Conservation (phyloP, 768 basidiomycete species). For the Phallus indusiatus region DNA sequence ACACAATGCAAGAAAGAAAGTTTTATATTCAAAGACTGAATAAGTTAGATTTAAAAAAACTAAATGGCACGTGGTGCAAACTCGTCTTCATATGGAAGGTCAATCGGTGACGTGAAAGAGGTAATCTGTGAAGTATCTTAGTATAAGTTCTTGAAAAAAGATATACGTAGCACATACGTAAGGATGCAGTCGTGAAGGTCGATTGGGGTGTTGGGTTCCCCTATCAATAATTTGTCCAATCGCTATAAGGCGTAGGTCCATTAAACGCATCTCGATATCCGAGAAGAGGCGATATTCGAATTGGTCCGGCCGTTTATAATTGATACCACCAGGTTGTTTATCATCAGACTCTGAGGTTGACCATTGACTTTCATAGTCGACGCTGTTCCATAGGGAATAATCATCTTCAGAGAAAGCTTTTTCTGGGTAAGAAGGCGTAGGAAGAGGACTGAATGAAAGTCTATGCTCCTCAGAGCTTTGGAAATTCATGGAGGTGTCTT, state of each 20-base stretch:
- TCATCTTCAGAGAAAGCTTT: background rate
- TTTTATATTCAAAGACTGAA: too few species aligned
- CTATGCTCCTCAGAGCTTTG: background rate
- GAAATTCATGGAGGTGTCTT: background rate
- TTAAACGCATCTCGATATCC: background rate
- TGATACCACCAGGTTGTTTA: background rate
- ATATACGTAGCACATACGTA: background rate
- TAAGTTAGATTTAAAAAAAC: background rate
- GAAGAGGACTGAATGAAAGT: background rate
- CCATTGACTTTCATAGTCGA: background rate
- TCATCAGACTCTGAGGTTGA: background rate
- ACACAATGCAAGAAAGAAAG: too few species aligned
- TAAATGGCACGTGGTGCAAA: background rate
- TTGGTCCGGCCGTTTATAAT: background rate
- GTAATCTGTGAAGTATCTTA: background rate
- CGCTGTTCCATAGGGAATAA: background rate
- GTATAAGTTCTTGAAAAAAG: background rate
- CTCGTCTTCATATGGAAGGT: background rate
- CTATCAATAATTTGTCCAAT: background rate
- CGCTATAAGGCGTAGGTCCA: constrained; percentile 2
- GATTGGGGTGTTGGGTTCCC: background rate
- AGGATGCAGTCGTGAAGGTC: constrained; percentile 3
- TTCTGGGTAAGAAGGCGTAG: background rate
- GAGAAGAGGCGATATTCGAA: background rate
- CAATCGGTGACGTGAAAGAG: constrained; percentile 6